These are phyloP conservation scores for Drosera spatulata DNA, from an alignment of 179 eudicot species.

Conservation along the genomic window DNA sequence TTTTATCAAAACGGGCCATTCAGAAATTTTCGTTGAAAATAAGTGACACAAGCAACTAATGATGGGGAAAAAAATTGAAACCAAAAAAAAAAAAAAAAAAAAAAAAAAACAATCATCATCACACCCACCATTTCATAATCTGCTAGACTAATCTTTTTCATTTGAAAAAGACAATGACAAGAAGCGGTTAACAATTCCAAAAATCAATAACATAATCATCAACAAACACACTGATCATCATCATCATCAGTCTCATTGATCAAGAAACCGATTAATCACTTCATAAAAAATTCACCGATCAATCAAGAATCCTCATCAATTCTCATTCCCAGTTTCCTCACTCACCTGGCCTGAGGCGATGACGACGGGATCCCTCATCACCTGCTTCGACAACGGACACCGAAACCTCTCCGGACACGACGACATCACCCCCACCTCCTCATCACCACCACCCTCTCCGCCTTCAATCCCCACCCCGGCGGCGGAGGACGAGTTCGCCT, in stretches of 20 bases:
- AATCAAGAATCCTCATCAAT: background rate
- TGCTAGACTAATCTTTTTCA: too few relatives aligned
- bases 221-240: too few relatives aligned
- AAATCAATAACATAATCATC: too few relatives aligned
- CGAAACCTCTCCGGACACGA: slow-evolving; percentile 50
- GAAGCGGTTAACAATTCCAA: too few relatives aligned
- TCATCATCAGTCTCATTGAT: too few relatives aligned
- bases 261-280: background rate
- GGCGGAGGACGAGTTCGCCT: background rate
- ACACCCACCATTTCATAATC: too few relatives aligned
- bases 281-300: background rate
- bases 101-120: too few relatives aligned
- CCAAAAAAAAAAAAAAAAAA: too few relatives aligned
- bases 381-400: slow-evolving; percentile 72
- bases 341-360: slow-evolving; percentile 77
- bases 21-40: background rate
- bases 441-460: background rate
- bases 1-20: too few relatives aligned
- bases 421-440: background rate
- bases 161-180: too few relatives aligned
- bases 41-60: background rate
- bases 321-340: background rate
- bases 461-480: background rate
- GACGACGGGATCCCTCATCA: slow-evolving; percentile 83
- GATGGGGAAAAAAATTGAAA: too few relatives aligned